These are phyloP conservation scores for Silybum marianum DNA, from an alignment of 129 eudicot genomes.

Conservation along the genomic window DNA sequence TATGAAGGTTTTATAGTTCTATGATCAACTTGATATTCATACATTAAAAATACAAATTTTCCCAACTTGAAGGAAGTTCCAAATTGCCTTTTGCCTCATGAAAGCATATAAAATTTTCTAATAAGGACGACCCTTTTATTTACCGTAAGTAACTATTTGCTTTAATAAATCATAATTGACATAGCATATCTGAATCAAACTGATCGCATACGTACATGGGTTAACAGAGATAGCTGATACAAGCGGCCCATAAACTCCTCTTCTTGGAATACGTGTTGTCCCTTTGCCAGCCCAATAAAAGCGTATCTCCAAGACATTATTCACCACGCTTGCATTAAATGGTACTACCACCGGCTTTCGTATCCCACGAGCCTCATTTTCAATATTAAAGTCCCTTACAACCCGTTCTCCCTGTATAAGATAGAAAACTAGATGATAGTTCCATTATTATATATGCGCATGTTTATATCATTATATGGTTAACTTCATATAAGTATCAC, in stretches of 20 bases:
- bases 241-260: conserved; percentile 83
- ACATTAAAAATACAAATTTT: not conserved
- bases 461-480: not conserved
- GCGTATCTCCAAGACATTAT: conserved; percentile 61
- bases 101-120: not conserved
- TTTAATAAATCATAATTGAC: not conserved
- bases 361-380: conserved; percentile 53
- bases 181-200: not conserved
- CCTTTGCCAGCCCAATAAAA: conserved; percentile 77
- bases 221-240: conserved; percentile 70
- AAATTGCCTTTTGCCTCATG: not conserved
- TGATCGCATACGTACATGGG: conserved; percentile 38
- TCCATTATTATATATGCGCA: not conserved
- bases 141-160: not conserved
- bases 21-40: not conserved
- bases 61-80: no score
- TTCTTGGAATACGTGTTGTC: conserved; percentile 60
- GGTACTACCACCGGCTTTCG: conserved; percentile 32
- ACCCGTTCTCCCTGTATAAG: conserved; percentile 50
- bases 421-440: conserved; percentile 2
- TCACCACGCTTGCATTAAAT: conserved; percentile 43
- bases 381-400: conserved; percentile 58
- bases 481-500: conserved; percentile 25
- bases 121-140: not conserved
- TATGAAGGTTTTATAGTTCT: not conserved